Conservation (phyloP, 2,329 filamentous ascomycete genomes). For the Hypoxylon sp. region DNA sequence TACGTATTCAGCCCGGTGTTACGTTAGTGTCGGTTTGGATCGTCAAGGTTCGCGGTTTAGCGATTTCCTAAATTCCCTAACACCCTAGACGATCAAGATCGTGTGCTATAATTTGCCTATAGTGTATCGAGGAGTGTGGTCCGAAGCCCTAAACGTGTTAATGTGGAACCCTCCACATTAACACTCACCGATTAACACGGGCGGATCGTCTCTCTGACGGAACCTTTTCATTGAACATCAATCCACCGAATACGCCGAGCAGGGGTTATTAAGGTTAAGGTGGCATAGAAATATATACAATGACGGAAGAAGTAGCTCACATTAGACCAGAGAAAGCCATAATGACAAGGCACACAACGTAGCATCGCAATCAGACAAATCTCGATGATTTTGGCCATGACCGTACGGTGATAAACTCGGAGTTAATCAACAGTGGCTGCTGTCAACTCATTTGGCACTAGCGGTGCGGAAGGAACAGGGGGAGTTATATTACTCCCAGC, state of each 20-base stretch:
- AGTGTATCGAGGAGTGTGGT: constrained; percentile 4
- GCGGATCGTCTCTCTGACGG: constrained; percentile 9
- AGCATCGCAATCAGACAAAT: constrained; percentile 20
- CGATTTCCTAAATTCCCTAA: constrained; percentile 1
- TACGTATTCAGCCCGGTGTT: constrained; percentile 10
- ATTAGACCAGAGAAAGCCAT: not conserved
- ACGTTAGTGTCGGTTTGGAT: constrained; percentile 12
- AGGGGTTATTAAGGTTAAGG: not conserved
- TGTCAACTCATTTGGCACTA: not conserved
- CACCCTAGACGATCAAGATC: constrained; percentile 21
- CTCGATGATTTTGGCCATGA: constrained; percentile 22
- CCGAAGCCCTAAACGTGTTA: constrained; percentile 9
- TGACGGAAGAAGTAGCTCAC: constrained; percentile 19
- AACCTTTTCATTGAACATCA: constrained; percentile 2
- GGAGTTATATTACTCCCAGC: not conserved
- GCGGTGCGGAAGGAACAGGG: constrained; percentile 5
- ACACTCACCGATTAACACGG: constrained; percentile 22
- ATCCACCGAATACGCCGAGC: constrained; percentile 18
- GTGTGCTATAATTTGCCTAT: constrained; percentile 19
- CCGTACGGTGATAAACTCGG: constrained; percentile 4
- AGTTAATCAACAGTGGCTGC: not conserved
- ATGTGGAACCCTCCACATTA: constrained; percentile 29
- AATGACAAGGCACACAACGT: constrained; percentile 14
- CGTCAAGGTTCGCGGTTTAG: constrained; percentile 18
- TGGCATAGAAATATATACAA: not conserved